Conservation (phyloP, 768 basidiomycete species). For the Tulasnella sp. region DNA sequence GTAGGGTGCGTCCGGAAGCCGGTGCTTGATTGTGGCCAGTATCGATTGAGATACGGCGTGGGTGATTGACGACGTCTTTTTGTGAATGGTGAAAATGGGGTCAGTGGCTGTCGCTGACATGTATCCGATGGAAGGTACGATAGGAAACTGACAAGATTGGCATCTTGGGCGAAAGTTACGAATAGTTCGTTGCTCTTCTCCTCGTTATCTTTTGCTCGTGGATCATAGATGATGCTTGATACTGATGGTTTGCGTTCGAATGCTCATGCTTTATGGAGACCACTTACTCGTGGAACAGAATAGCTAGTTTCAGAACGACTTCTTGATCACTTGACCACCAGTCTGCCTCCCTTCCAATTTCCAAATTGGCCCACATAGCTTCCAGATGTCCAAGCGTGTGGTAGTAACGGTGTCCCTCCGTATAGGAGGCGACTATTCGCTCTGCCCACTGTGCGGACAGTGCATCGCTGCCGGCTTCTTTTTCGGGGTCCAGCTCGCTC, state of each 20-base stretch:
- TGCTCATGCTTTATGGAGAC: background rate
- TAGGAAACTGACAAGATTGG: conserved; percentile 9
- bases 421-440: background rate
- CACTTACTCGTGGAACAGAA: conserved; percentile 14
- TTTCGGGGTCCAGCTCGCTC: background rate
- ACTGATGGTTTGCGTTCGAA: background rate
- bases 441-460: background rate
- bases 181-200: conserved; percentile 17
- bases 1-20: background rate
- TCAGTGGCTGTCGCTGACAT: background rate
- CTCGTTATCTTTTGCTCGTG: background rate
- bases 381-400: conserved; percentile 12
- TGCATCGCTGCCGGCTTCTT: background rate
- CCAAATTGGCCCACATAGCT: background rate
- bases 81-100: conserved; percentile 8
- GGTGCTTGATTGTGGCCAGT: conserved; percentile 9
- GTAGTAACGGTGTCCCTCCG: background rate
- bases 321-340: background rate
- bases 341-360: background rate
- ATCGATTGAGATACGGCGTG: conserved; percentile 1
- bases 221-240: conserved; percentile 14
- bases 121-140: background rate
- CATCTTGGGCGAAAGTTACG: background rate
- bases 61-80: background rate
- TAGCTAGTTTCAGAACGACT: background rate